Conservation (phyloP, 805 yeast genomes). For the Starmerella apicola region DNA sequence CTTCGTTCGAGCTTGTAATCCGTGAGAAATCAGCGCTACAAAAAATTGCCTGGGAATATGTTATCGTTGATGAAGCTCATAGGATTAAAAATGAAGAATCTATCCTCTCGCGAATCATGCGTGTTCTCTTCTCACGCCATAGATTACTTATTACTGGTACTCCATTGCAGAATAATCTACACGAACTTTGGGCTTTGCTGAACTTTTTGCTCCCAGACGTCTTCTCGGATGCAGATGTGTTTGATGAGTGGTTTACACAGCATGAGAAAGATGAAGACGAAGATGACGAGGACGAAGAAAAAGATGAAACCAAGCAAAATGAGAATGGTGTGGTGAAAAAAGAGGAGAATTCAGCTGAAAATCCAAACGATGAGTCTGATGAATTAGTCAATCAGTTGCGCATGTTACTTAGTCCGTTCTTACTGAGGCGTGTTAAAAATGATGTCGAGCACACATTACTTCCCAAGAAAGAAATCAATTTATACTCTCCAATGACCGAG, state of each 20-base stretch:
- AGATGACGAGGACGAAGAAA: slow-evolving; percentile 7
- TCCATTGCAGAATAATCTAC: slow-evolving; percentile 86
- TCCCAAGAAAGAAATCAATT: slow-evolving; percentile 80
- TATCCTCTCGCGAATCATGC: slow-evolving; percentile 77
- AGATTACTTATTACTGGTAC: slow-evolving; percentile 89
- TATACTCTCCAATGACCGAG: slow-evolving; percentile 91
- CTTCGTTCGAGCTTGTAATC: slow-evolving; percentile 87
- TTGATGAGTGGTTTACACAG: slow-evolving; percentile 72
- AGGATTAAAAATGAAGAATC: slow-evolving; percentile 91
- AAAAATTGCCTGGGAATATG: slow-evolving; percentile 83
- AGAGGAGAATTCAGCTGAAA: not conserved
- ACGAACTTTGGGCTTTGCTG: slow-evolving; percentile 89
- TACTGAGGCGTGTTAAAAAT: slow-evolving; percentile 76
- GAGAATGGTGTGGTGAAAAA: slow-evolving; percentile 11
- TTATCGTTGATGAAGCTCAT: slow-evolving; percentile 92
- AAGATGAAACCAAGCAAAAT: slow-evolving; percentile 26
- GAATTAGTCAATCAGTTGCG: slow-evolving; percentile 80
- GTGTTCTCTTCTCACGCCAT: slow-evolving; percentile 73
- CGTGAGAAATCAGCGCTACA: slow-evolving; percentile 72
- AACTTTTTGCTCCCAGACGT: slow-evolving; percentile 90
- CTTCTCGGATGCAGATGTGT: slow-evolving; percentile 79
- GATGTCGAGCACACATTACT: slow-evolving; percentile 86
- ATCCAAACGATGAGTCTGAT: too few relatives aligned
- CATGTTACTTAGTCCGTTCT: slow-evolving; percentile 72
- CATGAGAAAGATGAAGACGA: slow-evolving; percentile 28